Base-by-base conservation (phyloP, 192 early-diverging fungal species). In the Paraglomus occultum region DNA sequence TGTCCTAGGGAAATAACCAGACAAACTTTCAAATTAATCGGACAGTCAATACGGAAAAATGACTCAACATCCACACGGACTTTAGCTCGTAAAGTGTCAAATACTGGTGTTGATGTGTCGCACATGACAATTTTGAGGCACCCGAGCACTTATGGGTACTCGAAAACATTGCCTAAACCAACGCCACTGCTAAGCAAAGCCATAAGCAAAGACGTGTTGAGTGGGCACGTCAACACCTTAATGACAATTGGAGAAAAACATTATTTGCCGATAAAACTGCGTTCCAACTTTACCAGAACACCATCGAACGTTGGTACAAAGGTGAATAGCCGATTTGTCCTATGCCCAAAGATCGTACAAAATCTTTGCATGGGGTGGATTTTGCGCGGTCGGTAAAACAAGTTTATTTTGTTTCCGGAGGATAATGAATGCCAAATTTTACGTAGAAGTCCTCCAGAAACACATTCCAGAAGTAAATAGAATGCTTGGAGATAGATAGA, bases 401-500 rank as follows among this genome's bases (percentile, higher is more conserved):
- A 61, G 43, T 45, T 61, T 61, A 45, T 61, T 61, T 61, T 61
- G 59, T 6, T 61, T 61, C 47, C 17, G 8, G 22, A 4, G 22
- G 39, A 64, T 64, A 22, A 64, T 64, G 2, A 22, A 64, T 22
- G 63, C 63, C n/a, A 10, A 64, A 50, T 64, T 64, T 64, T 64
- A 22, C 51, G 63, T 64, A 0, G 48, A 64, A 45, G 51, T 48
- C 12, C 17, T 38, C 39, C 2, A 23, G 12, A 45, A 62, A 45
- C 60, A 62, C 18, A 43, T 62, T 62, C 60, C 60, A 45, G 60
- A 62, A n/a, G 18, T 62, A 5, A 62, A 45, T 3, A 3, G 47
- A 23, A 62, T 62, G 44, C 44, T 62, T 62, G 60, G 44, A 31
- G 20, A 42, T 64, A 0, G 12, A 11, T 50, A 5, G 46, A 6